Percentiles rank a stretch among this genome's conserved stretches.
phyloP scores from a whole-genome alignment of 1,139 yeast species.

The Taphrina wiesneri region DNA sequence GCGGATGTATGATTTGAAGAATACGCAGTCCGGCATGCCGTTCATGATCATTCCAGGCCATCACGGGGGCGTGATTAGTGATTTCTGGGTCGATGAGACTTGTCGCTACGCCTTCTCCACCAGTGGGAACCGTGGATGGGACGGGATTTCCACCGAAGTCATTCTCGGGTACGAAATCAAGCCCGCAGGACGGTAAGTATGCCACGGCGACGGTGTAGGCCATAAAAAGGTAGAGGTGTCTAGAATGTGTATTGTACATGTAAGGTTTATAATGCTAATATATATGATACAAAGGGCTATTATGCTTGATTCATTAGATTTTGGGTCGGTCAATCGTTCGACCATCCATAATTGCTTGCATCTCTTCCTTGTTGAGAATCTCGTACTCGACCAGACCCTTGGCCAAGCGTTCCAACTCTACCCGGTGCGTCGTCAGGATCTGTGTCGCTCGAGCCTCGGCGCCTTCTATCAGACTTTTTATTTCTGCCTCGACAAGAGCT shows the following conservation, averaged over 20 bases:
- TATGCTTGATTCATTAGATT: not conserved
- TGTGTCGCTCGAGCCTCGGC: conserved; percentile 80
- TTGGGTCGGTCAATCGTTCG: conserved; percentile 3
- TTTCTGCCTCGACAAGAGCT: conserved; percentile 90
- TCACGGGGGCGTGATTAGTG: conserved; percentile 68
- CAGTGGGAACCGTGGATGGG: conserved; percentile 97
- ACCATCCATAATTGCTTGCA: conserved; percentile 80
- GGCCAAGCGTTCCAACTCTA: conserved; percentile 85
- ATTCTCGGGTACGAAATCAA: conserved; percentile 76
- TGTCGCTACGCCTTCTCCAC: conserved; percentile 86
- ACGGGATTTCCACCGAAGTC: conserved; percentile 73
- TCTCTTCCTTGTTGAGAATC: conserved; percentile 87
- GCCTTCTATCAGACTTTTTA: conserved; percentile 66
- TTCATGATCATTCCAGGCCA: conserved; percentile 63
- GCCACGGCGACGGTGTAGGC: too few species aligned
- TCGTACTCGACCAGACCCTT: conserved; percentile 93
- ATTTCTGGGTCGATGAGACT: conserved; percentile 66
- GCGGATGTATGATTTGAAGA: conserved; percentile 72
- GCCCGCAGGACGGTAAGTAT: not conserved
- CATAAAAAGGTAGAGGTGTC: too few species aligned
- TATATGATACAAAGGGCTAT: conserved; percentile 1
- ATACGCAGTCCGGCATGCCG: conserved; percentile 49
- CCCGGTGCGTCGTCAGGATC: conserved; percentile 59
- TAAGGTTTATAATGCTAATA: not conserved
- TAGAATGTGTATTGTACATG: not conserved